Percentiles rank a stretch among this genome's conserved stretches.
These are phyloP conservation scores for Hyphopichia buzzinii DNA, from an alignment of 1,139 yeast genomes.

Conservation along the genomic window DNA sequence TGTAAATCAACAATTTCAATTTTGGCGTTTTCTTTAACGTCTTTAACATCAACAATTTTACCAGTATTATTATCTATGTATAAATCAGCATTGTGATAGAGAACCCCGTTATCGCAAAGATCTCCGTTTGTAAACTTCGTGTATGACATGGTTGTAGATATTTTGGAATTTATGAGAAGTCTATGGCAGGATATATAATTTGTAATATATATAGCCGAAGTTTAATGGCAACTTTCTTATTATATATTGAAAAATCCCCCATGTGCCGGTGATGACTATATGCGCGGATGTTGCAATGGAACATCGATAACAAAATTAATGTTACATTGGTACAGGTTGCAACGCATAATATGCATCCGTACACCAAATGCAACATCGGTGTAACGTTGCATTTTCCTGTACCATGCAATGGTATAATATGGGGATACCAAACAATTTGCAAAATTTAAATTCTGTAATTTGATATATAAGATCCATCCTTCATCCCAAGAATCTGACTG, in stretches of 20 bases:
- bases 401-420: too few relatives aligned
- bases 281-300: conserved; percentile 2
- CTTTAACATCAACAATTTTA: conserved; percentile 30
- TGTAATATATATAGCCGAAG: too few relatives aligned
- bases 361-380: not conserved
- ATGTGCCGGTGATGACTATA: not conserved
- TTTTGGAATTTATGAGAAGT: too few relatives aligned
- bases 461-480: too few relatives aligned
- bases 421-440: too few relatives aligned
- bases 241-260: too few relatives aligned
- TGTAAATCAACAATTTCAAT: conserved; percentile 40
- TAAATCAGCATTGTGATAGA: conserved; percentile 39
- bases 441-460: too few relatives aligned
- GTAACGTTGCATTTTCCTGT: not conserved
- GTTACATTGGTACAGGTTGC: conserved; percentile 4
- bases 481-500: too few relatives aligned
- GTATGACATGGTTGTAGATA: conserved; percentile 10
- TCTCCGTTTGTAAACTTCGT: conserved; percentile 48
- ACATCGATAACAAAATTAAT: conserved; percentile 5
- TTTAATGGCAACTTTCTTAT: too few relatives aligned
- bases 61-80: conserved; percentile 47
- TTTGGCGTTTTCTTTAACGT: conserved; percentile 18
- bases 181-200: too few relatives aligned
- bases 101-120: conserved; percentile 50
- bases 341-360: not conserved